Conservation (phyloP, 1,139 yeast species). For the Kazachstania sp. region DNA sequence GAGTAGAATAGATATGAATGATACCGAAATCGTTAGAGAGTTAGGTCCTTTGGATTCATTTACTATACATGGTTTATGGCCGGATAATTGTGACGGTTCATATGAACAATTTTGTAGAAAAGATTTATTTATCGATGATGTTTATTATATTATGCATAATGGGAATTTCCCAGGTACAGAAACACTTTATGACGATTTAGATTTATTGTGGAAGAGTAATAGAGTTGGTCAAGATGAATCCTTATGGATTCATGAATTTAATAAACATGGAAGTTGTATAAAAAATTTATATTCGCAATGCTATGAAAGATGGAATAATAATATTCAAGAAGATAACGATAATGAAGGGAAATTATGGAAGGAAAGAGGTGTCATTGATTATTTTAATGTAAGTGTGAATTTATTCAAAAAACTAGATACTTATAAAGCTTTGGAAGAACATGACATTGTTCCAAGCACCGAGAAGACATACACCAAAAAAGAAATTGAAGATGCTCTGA, state of each 20-base stretch:
- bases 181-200: conserved; percentile 51
- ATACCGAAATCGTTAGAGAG: conserved; percentile 33
- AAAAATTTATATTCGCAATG: conserved; percentile 69
- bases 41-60: conserved; percentile 70
- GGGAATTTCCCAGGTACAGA: conserved; percentile 33
- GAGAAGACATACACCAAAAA: conserved; percentile 53
- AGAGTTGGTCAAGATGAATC: conserved; percentile 64
- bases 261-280: conserved; percentile 93
- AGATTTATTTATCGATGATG: conserved; percentile 47
- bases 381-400: conserved; percentile 56
- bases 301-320: conserved; percentile 35
- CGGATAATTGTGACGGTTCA: conserved; percentile 70
- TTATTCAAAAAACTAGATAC: conserved; percentile 64
- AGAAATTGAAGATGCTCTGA: conserved; percentile 59
- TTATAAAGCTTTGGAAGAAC: conserved; percentile 52
- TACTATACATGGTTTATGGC: conserved; percentile 84
- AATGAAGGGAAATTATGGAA: conserved; percentile 18
- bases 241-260: conserved; percentile 89
- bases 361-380: conserved; percentile 66
- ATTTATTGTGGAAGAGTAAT: conserved; percentile 64
- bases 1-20: conserved; percentile 16
- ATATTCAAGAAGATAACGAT: conserved; percentile 5
- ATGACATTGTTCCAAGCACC: conserved; percentile 62
- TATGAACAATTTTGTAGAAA: conserved; percentile 71
- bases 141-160: conserved; percentile 41